These are phyloP conservation scores for Magnaporthiopsis rhizophila DNA, from an alignment of 2,329 filamentous ascomycete genomes.

Conservation along the genomic window DNA sequence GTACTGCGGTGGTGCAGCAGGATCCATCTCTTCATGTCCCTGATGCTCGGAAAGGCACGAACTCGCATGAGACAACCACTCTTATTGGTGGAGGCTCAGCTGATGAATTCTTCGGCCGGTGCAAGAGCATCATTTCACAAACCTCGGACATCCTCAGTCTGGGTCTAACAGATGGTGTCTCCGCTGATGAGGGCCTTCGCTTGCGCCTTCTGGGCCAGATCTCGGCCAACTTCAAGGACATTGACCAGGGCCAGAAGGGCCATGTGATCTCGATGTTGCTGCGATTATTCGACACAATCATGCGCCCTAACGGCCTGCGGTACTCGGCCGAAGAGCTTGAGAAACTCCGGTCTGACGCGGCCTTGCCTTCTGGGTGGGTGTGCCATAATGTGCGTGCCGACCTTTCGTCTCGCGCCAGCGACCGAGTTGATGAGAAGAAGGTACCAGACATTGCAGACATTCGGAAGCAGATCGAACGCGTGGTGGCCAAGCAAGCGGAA, in stretches of 20 bases:
- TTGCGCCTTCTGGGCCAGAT: background rate
- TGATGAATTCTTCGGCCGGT: background rate
- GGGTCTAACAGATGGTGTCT: background rate
- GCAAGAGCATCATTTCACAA: background rate
- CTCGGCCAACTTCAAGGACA: background rate
- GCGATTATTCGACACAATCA: background rate
- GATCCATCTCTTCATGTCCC: background rate
- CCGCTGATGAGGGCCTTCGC: background rate
- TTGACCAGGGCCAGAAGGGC: background rate
- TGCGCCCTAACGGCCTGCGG: background rate
- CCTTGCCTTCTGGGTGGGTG: background rate
- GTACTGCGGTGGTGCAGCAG: background rate
- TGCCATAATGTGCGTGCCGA: background rate
- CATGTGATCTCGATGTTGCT: background rate
- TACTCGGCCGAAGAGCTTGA: slow-evolving; percentile 4
- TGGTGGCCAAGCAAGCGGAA: slow-evolving; percentile 2
- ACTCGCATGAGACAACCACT: background rate
- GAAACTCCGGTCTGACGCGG: background rate
- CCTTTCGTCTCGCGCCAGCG: background rate
- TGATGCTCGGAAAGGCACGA: background rate
- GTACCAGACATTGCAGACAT: background rate
- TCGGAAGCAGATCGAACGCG: background rate
- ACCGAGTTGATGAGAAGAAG: background rate
- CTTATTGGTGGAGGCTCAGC: background rate
- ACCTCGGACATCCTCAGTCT: background rate